A percentile compares a stretch with the other conserved stretches of the same genome.
Conservation (phyloP, 2,329 filamentous ascomycete species). For the Sclerotinia trifoliorum region DNA sequence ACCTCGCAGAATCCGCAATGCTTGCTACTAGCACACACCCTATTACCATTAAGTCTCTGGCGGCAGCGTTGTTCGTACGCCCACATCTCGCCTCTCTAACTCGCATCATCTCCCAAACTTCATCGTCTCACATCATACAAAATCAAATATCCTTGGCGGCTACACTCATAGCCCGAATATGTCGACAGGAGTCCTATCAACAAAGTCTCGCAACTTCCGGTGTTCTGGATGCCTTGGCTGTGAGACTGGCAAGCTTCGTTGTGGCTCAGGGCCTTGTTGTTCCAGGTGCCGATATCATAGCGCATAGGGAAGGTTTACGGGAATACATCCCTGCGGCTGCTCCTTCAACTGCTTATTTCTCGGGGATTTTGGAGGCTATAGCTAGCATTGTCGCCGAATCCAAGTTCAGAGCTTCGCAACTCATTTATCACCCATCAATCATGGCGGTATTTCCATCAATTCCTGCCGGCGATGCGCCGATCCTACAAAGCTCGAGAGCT, state of each 20-base stretch:
- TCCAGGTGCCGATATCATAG: conserved; percentile 58
- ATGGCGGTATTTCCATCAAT: conserved; percentile 64
- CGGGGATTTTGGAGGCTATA: conserved; percentile 75
- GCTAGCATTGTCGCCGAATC: conserved; percentile 76
- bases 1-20: conserved; percentile 64
- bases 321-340: conserved; percentile 62
- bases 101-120: conserved; percentile 62
- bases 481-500: conserved; percentile 48
- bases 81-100: conserved; percentile 61
- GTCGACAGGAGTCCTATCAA: conserved; percentile 68
- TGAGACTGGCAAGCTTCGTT: conserved; percentile 69
- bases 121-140: conserved; percentile 52
- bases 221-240: conserved; percentile 75
- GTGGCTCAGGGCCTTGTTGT: conserved; percentile 67
- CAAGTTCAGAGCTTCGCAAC: conserved; percentile 70
- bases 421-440: conserved; percentile 67
- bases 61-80: conserved; percentile 63
- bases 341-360: conserved; percentile 57
- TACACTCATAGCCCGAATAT: conserved; percentile 57
- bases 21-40: conserved; percentile 53
- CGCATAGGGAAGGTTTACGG: conserved; percentile 53
- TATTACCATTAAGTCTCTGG: conserved; percentile 52
- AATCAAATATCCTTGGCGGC: conserved; percentile 62
- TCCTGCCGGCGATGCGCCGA: conserved; percentile 50
- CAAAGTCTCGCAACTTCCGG: conserved; percentile 68